These are phyloP conservation scores for Saussurea involucrata DNA, from an alignment of 129 eudicot genomes.

Conservation along the genomic window DNA sequence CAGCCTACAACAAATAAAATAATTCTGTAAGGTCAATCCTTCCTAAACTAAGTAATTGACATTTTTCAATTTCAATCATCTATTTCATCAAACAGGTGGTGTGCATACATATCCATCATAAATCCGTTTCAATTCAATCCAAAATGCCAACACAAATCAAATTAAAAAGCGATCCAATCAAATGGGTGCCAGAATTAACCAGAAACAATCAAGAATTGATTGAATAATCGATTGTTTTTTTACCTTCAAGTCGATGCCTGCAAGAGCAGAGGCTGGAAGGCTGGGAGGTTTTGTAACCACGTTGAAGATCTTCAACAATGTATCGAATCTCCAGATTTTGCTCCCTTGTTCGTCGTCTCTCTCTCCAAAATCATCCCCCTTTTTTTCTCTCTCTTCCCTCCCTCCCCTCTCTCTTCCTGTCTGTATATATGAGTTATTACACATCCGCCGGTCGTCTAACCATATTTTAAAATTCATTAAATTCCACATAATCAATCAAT, in stretches of 20 bases:
- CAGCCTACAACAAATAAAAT: conserved; percentile 50
- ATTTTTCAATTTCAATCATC: neutral
- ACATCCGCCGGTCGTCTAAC: conserved; percentile 28
- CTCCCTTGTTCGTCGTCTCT: conserved; percentile 25
- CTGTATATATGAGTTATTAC: conserved; percentile 29
- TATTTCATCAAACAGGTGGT: conserved; percentile 10
- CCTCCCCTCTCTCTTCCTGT: conserved; percentile 18
- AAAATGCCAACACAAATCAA: neutral
- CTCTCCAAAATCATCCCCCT: conserved; percentile 29
- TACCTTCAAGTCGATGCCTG: conserved; percentile 71
- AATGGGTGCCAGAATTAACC: neutral
- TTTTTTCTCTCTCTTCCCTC: conserved; percentile 33
- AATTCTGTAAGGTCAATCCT: conserved; percentile 2
- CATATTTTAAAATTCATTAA: conserved; percentile 11
- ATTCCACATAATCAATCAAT: neutral
- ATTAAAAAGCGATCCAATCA: neutral
- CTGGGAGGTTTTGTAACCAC: conserved; percentile 44
- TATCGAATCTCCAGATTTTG: conserved; percentile 41
- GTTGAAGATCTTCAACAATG: conserved; percentile 35
- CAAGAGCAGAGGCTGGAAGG: conserved; percentile 73
- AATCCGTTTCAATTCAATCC: neutral
- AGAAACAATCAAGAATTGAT: neutral
- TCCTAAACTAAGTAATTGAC: neutral
- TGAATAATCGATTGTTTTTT: neutral
- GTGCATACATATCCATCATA: neutral